Conservation (phyloP, 306 rosid genomes). For the Inga laurina region DNA sequence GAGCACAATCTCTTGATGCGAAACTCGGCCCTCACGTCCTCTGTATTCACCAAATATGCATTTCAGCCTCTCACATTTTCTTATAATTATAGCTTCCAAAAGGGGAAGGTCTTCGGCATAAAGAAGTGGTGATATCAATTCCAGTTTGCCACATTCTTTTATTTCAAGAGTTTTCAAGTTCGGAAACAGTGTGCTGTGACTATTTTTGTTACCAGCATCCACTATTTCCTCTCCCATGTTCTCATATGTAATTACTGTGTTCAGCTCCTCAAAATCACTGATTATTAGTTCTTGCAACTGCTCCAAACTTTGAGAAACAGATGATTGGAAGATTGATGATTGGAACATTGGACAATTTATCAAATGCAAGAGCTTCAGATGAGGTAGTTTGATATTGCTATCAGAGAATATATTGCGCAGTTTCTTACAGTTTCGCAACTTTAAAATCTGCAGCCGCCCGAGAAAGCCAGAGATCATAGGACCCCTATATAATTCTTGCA, state of each 20-base stretch:
- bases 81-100: background rate
- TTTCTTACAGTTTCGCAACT: background rate
- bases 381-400: background rate
- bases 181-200: background rate
- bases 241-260: background rate
- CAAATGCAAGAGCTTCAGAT: background rate
- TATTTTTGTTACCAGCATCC: too few relatives aligned
- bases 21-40: background rate
- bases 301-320: background rate
- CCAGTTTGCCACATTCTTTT: background rate
- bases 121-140: background rate
- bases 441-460: background rate
- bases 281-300: background rate
- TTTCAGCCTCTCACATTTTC: background rate
- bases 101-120: background rate
- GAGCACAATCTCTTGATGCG: background rate
- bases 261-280: background rate
- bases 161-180: background rate
- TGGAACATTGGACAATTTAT: background rate
- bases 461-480: background rate
- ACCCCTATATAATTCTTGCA: background rate
- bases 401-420: background rate
- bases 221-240: background rate
- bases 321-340: background rate
- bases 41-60: background rate